Base-by-base conservation (phyloP, 1,284 basidiomycete species). In the Macrocystidia cucumis region DNA sequence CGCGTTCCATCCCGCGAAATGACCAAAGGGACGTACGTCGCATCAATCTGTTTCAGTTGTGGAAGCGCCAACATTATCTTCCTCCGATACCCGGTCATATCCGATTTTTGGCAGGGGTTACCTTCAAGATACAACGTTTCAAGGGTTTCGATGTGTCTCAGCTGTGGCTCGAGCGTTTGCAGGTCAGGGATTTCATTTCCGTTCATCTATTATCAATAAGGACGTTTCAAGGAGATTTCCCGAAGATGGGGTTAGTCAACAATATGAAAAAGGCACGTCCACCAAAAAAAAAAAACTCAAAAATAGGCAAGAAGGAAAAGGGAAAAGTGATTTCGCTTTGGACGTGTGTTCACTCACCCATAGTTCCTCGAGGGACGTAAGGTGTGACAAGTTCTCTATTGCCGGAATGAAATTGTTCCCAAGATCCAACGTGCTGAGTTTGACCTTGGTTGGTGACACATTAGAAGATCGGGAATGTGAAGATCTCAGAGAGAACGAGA, bases 71-170 rank as follows among this genome's bases (percentile, higher is more conserved):
- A 62, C 52, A 87, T 91, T 41, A 98, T 69, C 63, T 97, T 98
- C 37, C 95, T 69, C 44, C 92, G 68, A 57, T 98, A 98, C 12
- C 72, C 75, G 1, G 74, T 63, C 46, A 78, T 83, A 50, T 97
- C 90, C 12, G 69, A 69, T 25, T 61, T 69, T 57, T 98, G 91
- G 43, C 87, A 86, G 1, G 96, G 96, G 55, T 98, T 98, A 5
- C 79, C 83, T 59, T 98, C 95, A 20, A 98, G 73, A 57, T 98
- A 98, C 5, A 98, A 71, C 1, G 96, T 98, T 52, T 86, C 74
- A 9, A 98, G 69, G 2, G 75, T 68, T 2, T 61, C 38, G 24
- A 87, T 66, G n/a, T 70, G 61, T 20, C 72, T 69, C n/a, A 97
- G 72, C 53, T 96, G 74, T 1, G 65, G 55, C 38, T 89, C 85